Evolutionary conservation across 2,329 filamentous ascomycete species (phyloP).

Genomic region (Juglanconis juglandina): DNA sequence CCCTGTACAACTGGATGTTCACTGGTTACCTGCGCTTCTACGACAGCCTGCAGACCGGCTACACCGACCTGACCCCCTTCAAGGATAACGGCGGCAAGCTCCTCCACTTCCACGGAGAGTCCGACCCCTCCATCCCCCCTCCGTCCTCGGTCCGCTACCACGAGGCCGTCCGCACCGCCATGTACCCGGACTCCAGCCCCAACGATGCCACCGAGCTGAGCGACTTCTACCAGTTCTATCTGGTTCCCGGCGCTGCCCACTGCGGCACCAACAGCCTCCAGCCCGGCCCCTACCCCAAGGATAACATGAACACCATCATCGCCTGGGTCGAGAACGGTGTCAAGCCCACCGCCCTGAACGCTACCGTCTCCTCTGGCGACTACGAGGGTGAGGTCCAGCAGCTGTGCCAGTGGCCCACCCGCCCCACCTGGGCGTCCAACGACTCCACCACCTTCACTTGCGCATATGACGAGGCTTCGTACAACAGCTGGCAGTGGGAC

Average conservation of each 20-base stretch:
- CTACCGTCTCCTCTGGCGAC: slow-evolving; percentile 30
- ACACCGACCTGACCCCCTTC: slow-evolving; percentile 51
- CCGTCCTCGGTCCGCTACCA: slow-evolving; percentile 54
- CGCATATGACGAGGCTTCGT: slow-evolving; percentile 18
- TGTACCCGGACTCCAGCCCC: slow-evolving; percentile 41
- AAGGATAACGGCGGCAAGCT: slow-evolving; percentile 50
- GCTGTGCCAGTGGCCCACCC: slow-evolving; percentile 38
- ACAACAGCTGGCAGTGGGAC: slow-evolving; percentile 19
- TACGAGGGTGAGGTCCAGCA: slow-evolving; percentile 31
- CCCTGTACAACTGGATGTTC: slow-evolving; percentile 52
- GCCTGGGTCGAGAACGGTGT: slow-evolving; percentile 62
- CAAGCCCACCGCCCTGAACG: slow-evolving; percentile 34
- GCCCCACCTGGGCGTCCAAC: slow-evolving; percentile 17
- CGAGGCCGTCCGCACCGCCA: slow-evolving; percentile 48
- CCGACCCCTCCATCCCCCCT: slow-evolving; percentile 49
- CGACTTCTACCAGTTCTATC: slow-evolving; percentile 54
- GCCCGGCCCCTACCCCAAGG: slow-evolving; percentile 46
- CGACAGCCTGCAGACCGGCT: slow-evolving; percentile 51
- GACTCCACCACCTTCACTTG: slow-evolving; percentile 16
- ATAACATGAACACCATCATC: slow-evolving; percentile 67
- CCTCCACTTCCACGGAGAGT: slow-evolving; percentile 57
- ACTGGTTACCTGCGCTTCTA: slow-evolving; percentile 44
- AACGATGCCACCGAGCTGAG: slow-evolving; percentile 39
- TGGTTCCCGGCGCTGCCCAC: slow-evolving; percentile 52
- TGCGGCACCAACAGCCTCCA: slow-evolving; percentile 44